Evolutionary conservation across 768 basidiomycete species (phyloP).

Genomic region (Tricholoma sp.): DNA sequence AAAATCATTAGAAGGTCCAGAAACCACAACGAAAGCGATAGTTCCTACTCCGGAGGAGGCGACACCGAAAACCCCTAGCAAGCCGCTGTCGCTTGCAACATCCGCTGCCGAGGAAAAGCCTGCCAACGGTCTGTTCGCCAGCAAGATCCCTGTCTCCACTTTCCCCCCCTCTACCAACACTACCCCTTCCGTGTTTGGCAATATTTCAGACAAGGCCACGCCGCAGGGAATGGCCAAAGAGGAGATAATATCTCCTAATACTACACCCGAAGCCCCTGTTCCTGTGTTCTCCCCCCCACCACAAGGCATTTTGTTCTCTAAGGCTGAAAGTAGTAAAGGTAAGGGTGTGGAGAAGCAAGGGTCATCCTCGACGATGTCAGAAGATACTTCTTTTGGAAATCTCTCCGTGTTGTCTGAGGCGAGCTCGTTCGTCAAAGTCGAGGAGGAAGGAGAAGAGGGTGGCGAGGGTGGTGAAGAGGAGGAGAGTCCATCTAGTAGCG

Average conservation of each 20-base stretch:
- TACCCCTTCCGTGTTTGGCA: conserved; percentile 1
- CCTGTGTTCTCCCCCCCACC: not conserved
- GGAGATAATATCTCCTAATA: not conserved
- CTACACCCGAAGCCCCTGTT: not conserved
- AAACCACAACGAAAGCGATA: not conserved
- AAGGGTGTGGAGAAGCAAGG: not conserved
- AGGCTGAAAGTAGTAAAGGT: not conserved
- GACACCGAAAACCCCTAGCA: not conserved
- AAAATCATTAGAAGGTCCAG: not conserved
- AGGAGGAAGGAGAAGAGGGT: conserved; percentile 18
- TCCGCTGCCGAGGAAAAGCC: not conserved
- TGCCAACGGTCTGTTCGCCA: not conserved
- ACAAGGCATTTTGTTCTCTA: not conserved
- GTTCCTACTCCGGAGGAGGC: not conserved
- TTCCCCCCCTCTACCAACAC: not conserved
- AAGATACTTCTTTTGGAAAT: conserved; percentile 27
- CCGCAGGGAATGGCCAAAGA: conserved; percentile 1
- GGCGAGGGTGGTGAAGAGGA: conserved; percentile 13
- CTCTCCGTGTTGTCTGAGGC: conserved; percentile 37
- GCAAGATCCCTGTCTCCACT: not conserved
- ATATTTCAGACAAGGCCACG: conserved; percentile 10
- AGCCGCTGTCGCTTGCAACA: not conserved
- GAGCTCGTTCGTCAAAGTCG: conserved; percentile 48
- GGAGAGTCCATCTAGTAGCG: conserved; percentile 22
- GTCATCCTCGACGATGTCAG: conserved; percentile 4